Evolutionary conservation across 2,329 filamentous ascomycete genomes (phyloP).

Genomic region (Epichloe sp.): DNA sequence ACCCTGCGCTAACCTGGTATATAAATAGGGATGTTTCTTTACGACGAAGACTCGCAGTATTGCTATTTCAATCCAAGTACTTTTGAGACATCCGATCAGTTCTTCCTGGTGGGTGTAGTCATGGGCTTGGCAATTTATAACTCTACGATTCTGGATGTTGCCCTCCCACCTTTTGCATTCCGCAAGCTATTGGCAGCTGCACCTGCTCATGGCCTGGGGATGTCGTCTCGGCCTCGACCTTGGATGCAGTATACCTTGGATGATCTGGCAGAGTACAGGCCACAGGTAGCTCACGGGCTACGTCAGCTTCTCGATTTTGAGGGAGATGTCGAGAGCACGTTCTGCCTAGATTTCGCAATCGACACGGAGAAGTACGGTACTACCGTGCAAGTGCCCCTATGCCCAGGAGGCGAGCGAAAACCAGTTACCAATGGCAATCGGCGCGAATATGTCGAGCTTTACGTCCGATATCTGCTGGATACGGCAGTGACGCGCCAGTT

Average conservation of each 20-base stretch:
- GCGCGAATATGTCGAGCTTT: constrained; percentile 75
- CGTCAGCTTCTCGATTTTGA: constrained; percentile 68
- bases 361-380: constrained; percentile 67
- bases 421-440: constrained; percentile 76
- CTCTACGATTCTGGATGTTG: constrained; percentile 81
- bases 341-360: constrained; percentile 70
- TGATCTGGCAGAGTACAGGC: constrained; percentile 72
- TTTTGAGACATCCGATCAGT: constrained; percentile 85
- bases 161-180: constrained; percentile 79
- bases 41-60: constrained; percentile 79
- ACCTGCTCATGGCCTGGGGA: constrained; percentile 43
- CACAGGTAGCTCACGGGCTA: constrained; percentile 61
- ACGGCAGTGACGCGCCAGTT: constrained; percentile 69
- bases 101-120: constrained; percentile 77
- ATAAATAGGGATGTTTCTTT: constrained; percentile 66
- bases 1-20: constrained; percentile 8
- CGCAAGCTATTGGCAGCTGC: constrained; percentile 72
- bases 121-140: constrained; percentile 90
- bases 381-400: constrained; percentile 53
- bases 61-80: constrained; percentile 90
- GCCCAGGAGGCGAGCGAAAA: constrained; percentile 56
- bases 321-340: constrained; percentile 68
- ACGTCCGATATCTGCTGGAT: constrained; percentile 70
- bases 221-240: constrained; percentile 42
- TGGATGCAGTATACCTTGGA: constrained; percentile 63